A percentile compares a stretch with the other conserved stretches of the same genome.
phyloP scores from a whole-genome alignment of 495 filamentous ascomycete genomes.

The Xylaria telfairii region DNA sequence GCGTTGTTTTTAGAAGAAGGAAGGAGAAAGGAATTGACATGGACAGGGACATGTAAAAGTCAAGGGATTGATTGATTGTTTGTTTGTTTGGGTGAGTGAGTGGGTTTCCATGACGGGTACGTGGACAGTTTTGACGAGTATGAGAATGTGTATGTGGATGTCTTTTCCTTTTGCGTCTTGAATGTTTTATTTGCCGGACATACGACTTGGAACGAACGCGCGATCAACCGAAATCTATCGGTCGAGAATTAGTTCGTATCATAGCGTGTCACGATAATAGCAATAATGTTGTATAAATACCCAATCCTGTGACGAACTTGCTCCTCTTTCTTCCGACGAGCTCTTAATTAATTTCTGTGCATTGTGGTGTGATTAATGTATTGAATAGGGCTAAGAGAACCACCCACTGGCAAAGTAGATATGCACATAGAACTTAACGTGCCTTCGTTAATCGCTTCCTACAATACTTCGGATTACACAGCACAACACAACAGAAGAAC shows the following conservation, averaged over 20 bases:
- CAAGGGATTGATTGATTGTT: constrained; percentile 3
- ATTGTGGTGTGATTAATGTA: too few species aligned
- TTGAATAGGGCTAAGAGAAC: neutral
- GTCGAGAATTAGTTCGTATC: neutral
- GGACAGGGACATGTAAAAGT: neutral
- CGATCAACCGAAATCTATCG: neutral
- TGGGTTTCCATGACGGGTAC: neutral
- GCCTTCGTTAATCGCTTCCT: neutral
- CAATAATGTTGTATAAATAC: neutral
- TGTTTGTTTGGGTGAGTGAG: too few species aligned
- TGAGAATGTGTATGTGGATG: too few species aligned
- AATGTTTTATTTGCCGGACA: neutral
- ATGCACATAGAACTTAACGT: neutral
- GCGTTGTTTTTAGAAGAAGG: constrained; percentile 2
- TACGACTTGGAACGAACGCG: neutral
- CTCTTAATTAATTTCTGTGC: neutral
- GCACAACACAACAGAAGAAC: neutral
- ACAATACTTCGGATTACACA: neutral
- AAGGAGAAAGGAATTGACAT: neutral
- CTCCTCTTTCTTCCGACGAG: neutral
- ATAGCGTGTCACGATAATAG: constrained; percentile 7
- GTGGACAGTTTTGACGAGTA: constrained; percentile 1
- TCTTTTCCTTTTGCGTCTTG: neutral
- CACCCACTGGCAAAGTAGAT: neutral
- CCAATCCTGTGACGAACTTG: neutral